phyloP scores from a whole-genome alignment of 768 basidiomycete species.

The Mycena alexandri region DNA sequence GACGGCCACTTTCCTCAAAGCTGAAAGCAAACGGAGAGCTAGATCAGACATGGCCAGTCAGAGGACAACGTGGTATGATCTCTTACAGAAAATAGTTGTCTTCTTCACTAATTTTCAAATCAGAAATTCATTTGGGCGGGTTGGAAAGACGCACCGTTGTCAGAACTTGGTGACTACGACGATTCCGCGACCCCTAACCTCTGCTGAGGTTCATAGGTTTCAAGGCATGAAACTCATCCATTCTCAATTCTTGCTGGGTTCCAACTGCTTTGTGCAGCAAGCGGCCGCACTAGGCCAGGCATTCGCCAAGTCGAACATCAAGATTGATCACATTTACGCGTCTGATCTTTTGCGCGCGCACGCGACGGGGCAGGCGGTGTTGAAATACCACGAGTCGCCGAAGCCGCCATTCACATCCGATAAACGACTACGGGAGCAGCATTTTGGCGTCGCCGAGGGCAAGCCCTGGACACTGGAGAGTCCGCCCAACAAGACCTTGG shows the following conservation, averaged over 20 bases:
- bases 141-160: conserved; percentile 82
- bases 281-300: conserved; percentile 69
- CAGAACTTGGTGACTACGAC: conserved; percentile 69
- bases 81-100: neutral
- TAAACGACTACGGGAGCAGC: conserved; percentile 73
- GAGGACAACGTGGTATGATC: conserved; percentile 70
- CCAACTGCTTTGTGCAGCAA: conserved; percentile 55
- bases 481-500: conserved; percentile 48
- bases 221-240: conserved; percentile 34
- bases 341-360: conserved; percentile 77
- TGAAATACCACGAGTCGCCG: conserved; percentile 62
- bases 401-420: conserved; percentile 68
- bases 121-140: conserved; percentile 70
- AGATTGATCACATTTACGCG: conserved; percentile 70
- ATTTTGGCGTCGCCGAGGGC: conserved; percentile 82
- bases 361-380: conserved; percentile 70
- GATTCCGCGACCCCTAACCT: neutral
- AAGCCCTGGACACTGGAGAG: conserved; percentile 57
- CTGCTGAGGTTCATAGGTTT: conserved; percentile 19
- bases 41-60: conserved; percentile 80
- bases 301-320: conserved; percentile 56
- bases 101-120: too few relatives aligned
- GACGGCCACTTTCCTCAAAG: neutral
- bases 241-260: conserved; percentile 1
- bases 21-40: neutral